Evolutionary conservation across 2,329 filamentous ascomycete species (phyloP), one percentile per base, ranked within the genome.

Genomic region (Mycosphaerella sp.): DNA sequence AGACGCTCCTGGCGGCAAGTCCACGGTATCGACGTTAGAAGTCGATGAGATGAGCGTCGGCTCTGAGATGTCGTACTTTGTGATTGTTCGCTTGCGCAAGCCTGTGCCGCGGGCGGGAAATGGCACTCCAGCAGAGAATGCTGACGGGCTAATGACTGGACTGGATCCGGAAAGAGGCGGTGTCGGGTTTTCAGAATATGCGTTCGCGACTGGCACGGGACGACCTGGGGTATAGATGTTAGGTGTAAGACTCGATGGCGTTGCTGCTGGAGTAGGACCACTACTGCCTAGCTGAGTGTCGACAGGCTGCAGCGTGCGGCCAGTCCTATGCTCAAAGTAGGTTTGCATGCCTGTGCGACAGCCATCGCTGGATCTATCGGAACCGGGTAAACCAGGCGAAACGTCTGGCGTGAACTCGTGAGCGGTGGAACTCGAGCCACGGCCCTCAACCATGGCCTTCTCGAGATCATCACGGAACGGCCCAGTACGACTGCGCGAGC

Each of bases 1-100:
- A 4, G 76, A 78, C 1, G 78, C 77, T 29, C 78, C 78, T n/a
- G 75, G 64, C 11, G 80, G 80, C 9, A 84, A 72, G 36, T 78
- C 78, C 36, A 83, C 73, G 0, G 78, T 78, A 44, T 82, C 80
- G 29, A 83, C 75, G 43, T 79, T 78, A 2, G 78, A 81, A 3
- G 81, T 84, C 8, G 74, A 74, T 1, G 76, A 78, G 26, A 79
- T 63, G 56, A 80, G 73, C 3, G 71, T 72, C 0, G 82, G 82
- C 61, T 85, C 82, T 2, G 80, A 83, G 47, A 85, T 85, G 54
- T 80, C 77, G 10, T 74, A 72, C 67, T 85, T 85, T 58, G 78
- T 78, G 45, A 85, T 74, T 0, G 77, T 74, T 62, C 78, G 78
- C 71, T 83, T 84, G 38, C 80, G 76, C n/a, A 62, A 60, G 26